Evolutionary conservation across 768 basidiomycete genomes (phyloP), one percentile per base, ranked within the genome.

Genomic region (Tricholoma matsutake): DNA sequence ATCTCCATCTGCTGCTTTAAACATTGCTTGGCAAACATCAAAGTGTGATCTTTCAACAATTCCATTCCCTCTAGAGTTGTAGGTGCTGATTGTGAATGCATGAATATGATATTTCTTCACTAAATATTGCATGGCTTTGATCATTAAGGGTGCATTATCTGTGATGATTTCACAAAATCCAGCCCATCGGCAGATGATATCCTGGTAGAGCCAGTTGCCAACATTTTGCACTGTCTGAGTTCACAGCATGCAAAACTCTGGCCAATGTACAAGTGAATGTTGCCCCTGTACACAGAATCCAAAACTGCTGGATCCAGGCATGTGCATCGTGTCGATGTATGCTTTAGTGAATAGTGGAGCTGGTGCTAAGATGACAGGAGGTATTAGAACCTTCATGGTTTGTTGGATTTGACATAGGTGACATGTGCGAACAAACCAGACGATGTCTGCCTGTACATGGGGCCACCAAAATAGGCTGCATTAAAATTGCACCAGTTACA

Each of bases 161-260:
- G 75, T 78, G 1, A 81, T 71, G 14, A 82, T 76, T 29, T 75
- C 67, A 0, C 10, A 22, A 0, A 79, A 18, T 11, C 72, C 68
- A 2, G 78, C 81, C 79, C 79, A 82, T 28, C 70, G 32, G 54
- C 72, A 75, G 2, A 76, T 63, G 4, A 77, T 69, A 10, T 78
- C 72, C 60, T 75, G 64, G 11, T 71, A 73, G 1, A 78, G 22
- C 69, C 71, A 76, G 2, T 39, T 49, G 0, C 61, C 60, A 0
- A 73, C n/a, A n/a, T n/a, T n/a, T n/a, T n/a, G n/a, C n/a, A n/a
- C n/a, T n/a, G n/a, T n/a, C n/a, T n/a, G n/a, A 25, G 0, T 43
- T 0, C 29, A 28, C 7, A 75, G 64, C 37, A 62, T 62, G n/a
- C 49, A 53, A 47, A 25, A 64, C 60, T 71, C 70, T 4, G 61